These are phyloP conservation scores for Aquilaria sinensis DNA, from an alignment of 345 rosid genomes.

Conservation along the genomic window DNA sequence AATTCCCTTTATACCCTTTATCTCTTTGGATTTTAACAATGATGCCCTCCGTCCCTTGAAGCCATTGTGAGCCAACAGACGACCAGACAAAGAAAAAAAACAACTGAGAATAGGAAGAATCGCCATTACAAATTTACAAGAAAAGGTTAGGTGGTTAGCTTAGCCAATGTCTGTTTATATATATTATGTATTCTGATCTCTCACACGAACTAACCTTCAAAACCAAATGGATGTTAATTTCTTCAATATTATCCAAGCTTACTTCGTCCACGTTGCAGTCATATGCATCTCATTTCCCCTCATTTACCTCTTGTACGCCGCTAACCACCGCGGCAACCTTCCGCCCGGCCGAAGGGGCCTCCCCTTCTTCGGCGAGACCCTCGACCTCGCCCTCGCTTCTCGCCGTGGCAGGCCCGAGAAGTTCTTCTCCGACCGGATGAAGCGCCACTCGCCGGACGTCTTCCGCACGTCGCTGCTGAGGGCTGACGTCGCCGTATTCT, in stretches of 20 bases:
- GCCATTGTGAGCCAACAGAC: too few relatives aligned
- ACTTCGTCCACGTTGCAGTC: conserved; percentile 14
- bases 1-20: too few relatives aligned
- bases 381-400: conserved; percentile 9
- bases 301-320: conserved; percentile 11
- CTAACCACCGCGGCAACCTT: conserved; percentile 1
- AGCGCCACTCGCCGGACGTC: conserved; percentile 21
- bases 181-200: too few relatives aligned
- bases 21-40: too few relatives aligned
- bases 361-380: conserved; percentile 21
- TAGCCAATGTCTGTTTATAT: too few relatives aligned
- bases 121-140: too few relatives aligned
- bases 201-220: too few relatives aligned
- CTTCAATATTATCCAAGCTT: neutral
- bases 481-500: conserved; percentile 20
- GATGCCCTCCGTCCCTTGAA: too few relatives aligned
- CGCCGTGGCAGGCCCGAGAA: conserved; percentile 15
- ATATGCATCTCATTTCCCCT: conserved; percentile 4
- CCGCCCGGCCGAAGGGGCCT: conserved; percentile 19
- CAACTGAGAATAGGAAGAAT: too few relatives aligned
- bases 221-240: too few relatives aligned
- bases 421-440: conserved; percentile 23
- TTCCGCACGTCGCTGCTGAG: conserved; percentile 22
- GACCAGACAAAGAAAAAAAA: too few relatives aligned
- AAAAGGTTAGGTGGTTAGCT: too few relatives aligned